Conservation (phyloP, 73 alveolate species). For the Urostyla sp. region DNA sequence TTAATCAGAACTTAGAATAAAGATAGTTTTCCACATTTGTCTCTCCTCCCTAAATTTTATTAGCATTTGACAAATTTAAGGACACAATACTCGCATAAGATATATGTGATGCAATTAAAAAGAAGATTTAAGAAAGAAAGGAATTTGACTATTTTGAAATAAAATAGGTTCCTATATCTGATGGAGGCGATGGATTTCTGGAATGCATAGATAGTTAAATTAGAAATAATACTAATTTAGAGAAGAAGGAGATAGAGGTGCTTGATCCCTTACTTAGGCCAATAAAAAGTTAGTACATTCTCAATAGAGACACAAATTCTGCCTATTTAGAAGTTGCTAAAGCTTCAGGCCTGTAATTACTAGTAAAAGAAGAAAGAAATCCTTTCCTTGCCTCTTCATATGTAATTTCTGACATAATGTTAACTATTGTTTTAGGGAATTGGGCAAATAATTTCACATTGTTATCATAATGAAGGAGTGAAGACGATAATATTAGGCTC, state of each 20-base stretch:
- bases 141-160: not conserved
- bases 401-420: constrained; percentile 2
- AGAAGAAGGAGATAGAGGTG: not conserved
- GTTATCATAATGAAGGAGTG: constrained; percentile 9
- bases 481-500: constrained; percentile 37
- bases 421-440: constrained; percentile 3
- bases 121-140: not conserved
- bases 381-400: constrained; percentile 14
- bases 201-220: constrained; percentile 16
- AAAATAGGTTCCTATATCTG: constrained; percentile 26
- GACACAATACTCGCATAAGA: constrained; percentile 2
- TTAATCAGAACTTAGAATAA: too few species aligned
- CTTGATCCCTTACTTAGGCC: constrained; percentile 21
- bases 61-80: constrained; percentile 41
- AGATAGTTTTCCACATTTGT: too few species aligned
- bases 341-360: constrained; percentile 32
- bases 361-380: constrained; percentile 14
- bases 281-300: not conserved
- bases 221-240: not conserved
- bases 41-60: not conserved
- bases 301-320: not conserved
- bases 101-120: not conserved
- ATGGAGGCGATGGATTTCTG: constrained; percentile 57
- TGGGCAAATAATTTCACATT: constrained; percentile 25
- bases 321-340: constrained; percentile 54